These are phyloP conservation scores for Fusarium transvaalense DNA, from an alignment of 2,329 filamentous ascomycete genomes.

Conservation along the genomic window DNA sequence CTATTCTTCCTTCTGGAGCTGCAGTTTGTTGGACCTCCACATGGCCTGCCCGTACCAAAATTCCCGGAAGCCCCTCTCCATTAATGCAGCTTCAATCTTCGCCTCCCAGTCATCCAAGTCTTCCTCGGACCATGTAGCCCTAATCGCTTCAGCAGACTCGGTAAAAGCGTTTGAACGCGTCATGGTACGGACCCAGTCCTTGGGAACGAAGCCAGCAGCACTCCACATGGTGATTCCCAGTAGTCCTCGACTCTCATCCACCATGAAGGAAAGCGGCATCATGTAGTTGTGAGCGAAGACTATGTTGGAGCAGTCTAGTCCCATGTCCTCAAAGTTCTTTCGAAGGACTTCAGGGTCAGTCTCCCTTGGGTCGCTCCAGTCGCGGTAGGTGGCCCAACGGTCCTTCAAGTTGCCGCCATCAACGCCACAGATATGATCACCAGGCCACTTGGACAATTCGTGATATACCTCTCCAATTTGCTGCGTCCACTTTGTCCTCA, in stretches of 20 bases:
- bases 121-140: too few relatives aligned
- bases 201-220: background rate
- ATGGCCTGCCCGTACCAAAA: background rate
- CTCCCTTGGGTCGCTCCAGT: accelerated
- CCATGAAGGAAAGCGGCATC: background rate
- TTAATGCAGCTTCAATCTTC: background rate
- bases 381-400: background rate
- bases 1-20: too few relatives aligned
- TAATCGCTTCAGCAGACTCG: background rate
- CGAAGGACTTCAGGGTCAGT: background rate
- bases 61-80: background rate
- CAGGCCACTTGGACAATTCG: background rate
- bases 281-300: background rate
- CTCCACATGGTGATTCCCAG: background rate
- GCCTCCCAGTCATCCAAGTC: too few relatives aligned
- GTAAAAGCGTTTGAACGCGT: accelerated
- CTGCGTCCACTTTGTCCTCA: accelerated
- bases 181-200: background rate
- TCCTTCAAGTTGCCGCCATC: background rate
- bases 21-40: background rate
- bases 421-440: background rate
- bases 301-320: background rate
- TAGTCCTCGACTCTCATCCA: background rate
- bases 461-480: background rate
- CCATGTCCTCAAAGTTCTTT: background rate